These are phyloP conservation scores for Russula compacta DNA, from an alignment of 768 basidiomycete species.

Conservation along the genomic window DNA sequence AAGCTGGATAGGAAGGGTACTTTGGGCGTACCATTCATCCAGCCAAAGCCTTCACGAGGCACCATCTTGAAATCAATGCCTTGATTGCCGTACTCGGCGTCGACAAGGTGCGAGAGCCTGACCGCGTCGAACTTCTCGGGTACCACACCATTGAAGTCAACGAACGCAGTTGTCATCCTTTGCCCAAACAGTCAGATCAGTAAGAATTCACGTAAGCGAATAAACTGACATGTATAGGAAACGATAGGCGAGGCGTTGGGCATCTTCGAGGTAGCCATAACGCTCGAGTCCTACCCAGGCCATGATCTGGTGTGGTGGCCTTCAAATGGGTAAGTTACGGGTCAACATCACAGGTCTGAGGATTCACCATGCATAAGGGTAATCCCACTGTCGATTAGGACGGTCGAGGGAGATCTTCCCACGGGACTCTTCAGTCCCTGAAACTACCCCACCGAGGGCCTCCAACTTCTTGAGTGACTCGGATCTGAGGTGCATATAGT, in stretches of 20 bases:
- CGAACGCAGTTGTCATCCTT: conserved; percentile 90
- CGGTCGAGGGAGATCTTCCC: conserved; percentile 93
- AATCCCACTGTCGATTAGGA: conserved; percentile 98
- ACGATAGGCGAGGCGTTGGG: conserved; percentile 86
- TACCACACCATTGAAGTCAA: conserved; percentile 96
- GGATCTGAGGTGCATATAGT: conserved; percentile 37
- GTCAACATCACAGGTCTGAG: neutral
- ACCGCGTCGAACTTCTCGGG: conserved; percentile 99
- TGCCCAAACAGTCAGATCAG: conserved; percentile 10
- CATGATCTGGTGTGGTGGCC: conserved; percentile 99
- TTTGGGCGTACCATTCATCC: conserved; percentile 78
- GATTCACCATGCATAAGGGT: conserved; percentile 72
- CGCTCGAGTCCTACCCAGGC: conserved; percentile 94
- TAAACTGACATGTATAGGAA: conserved; percentile 88
- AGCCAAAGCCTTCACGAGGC: conserved; percentile 95
- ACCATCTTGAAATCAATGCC: conserved; percentile 98
- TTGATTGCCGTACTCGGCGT: conserved; percentile 95
- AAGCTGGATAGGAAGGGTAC: neutral
- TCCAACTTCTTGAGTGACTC: conserved; percentile 92
- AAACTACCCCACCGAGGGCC: conserved; percentile 88
- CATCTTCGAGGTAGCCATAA: conserved; percentile 91
- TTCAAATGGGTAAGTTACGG: conserved; percentile 23
- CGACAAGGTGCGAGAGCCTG: conserved; percentile 88
- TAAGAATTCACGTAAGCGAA: neutral
- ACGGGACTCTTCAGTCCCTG: conserved; percentile 92